phyloP scores from a whole-genome alignment of 148 eudicot genomes.

The Silene conica region DNA sequence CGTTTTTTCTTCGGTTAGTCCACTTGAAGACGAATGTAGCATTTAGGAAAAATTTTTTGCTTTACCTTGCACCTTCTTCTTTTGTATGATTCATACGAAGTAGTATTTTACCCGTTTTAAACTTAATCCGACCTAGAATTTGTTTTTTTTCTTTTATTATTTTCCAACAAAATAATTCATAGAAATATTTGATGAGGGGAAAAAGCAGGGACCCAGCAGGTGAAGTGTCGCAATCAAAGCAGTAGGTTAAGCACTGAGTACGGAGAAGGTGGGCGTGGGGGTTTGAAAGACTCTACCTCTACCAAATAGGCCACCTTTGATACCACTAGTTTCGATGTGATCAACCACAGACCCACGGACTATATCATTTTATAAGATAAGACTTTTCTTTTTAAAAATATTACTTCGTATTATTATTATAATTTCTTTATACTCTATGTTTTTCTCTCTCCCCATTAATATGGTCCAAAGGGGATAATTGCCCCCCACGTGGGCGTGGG shows the following conservation, averaged over 20 bases:
- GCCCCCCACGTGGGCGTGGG: constrained; percentile 40
- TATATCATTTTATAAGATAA: background rate
- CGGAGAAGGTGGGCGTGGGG: constrained; percentile 15
- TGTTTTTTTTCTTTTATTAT: too few species aligned
- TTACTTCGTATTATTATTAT: too few species aligned
- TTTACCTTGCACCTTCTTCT: too few species aligned
- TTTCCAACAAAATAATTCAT: too few species aligned
- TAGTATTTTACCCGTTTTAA: too few species aligned
- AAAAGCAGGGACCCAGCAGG: background rate
- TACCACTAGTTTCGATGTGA: constrained; percentile 16
- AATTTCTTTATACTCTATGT: background rate
- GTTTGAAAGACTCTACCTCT: too few species aligned
- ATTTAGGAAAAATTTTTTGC: too few species aligned
- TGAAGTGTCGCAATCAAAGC: constrained; percentile 18
- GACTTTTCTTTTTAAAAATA: too few species aligned
- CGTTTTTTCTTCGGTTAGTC: too few species aligned
- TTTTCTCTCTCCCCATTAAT: background rate
- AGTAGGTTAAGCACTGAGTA: constrained; percentile 19
- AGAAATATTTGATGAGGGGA: background rate
- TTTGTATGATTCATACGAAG: too few species aligned
- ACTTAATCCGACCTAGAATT: too few species aligned
- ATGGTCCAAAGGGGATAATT: constrained; percentile 34
- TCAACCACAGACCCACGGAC: background rate
- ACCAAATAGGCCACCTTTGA: background rate
- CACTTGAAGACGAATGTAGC: too few species aligned